A percentile compares a stretch with the other conserved stretches of the same genome.
Conservation (phyloP, 768 basidiomycete species). For the Lentinula lateritia region DNA sequence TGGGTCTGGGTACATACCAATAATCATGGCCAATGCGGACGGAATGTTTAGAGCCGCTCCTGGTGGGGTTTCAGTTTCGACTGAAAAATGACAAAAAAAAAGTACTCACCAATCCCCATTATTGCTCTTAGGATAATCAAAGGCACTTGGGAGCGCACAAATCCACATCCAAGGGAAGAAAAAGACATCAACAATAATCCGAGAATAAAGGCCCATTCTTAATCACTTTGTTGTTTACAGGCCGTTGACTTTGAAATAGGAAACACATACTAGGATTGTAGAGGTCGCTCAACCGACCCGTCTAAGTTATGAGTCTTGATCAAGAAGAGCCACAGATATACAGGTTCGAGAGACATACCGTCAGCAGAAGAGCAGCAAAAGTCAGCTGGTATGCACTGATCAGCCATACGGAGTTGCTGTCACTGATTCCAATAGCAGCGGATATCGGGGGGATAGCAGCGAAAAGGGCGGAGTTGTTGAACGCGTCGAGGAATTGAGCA, state of each 20-base stretch:
- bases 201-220: conserved; percentile 34
- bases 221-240: neutral
- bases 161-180: conserved; percentile 40
- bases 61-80: conserved; percentile 3
- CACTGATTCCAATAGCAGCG: conserved; percentile 13
- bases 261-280: conserved; percentile 32
- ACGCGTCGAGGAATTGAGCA: conserved; percentile 37
- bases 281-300: conserved; percentile 31
- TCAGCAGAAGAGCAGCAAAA: conserved; percentile 37
- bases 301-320: conserved; percentile 16
- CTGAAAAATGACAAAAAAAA: neutral
- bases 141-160: conserved; percentile 37
- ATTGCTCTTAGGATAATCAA: conserved; percentile 48
- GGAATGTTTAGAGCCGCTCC: conserved; percentile 40
- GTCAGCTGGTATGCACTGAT: conserved; percentile 35
- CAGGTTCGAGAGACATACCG: neutral
- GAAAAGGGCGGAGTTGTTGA: conserved; percentile 37
- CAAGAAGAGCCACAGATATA: neutral
- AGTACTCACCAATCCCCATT: conserved; percentile 35
- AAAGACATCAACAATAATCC: conserved; percentile 37
- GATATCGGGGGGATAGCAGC: conserved; percentile 32
- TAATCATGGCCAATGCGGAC: conserved; percentile 34
- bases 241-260: neutral
- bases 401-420: conserved; percentile 30
- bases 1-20: conserved; percentile 40